Conservation (phyloP, 2,329 filamentous ascomycete genomes). For the Microdochium bolleyi region DNA sequence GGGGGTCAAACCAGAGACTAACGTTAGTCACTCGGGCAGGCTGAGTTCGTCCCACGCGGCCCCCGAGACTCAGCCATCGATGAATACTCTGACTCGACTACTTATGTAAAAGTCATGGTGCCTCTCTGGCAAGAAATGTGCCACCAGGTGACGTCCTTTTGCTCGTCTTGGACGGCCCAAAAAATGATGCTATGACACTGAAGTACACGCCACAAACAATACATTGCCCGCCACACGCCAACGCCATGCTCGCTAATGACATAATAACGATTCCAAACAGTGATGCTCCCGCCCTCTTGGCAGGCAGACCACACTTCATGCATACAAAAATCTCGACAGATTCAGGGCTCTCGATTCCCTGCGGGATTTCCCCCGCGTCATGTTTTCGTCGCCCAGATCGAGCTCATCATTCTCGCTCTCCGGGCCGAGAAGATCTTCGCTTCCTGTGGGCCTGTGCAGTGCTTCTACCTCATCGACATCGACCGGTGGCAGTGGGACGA, state of each 20-base stretch:
- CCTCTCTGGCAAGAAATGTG: too few species aligned
- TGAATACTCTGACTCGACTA: too few species aligned
- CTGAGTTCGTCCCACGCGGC: too few species aligned
- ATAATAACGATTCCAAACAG: not conserved
- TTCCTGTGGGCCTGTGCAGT: conserved; percentile 38
- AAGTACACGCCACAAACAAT: not conserved
- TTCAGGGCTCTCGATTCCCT: conserved; percentile 28
- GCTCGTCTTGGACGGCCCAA: not conserved
- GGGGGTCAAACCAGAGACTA: too few species aligned
- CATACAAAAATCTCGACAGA: conserved; percentile 38
- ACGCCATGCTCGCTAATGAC: not conserved
- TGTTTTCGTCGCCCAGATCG: conserved; percentile 13
- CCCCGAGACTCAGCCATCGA: too few species aligned
- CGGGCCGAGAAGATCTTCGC: conserved; percentile 48
- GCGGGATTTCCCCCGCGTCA: conserved; percentile 5
- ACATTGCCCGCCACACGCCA: not conserved
- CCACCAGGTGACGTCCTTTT: too few species aligned
- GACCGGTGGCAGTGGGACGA: conserved; percentile 46
- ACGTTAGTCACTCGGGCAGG: too few species aligned
- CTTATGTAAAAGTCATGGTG: too few species aligned
- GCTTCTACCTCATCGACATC: conserved; percentile 45
- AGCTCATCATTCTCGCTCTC: conserved; percentile 33
- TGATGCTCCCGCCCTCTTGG: not conserved
- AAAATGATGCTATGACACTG: not conserved
- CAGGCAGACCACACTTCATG: not conserved